These are phyloP conservation scores for Pseudogymnoascus sp. DNA, from an alignment of 2,329 filamentous ascomycete genomes.

Conservation along the genomic window DNA sequence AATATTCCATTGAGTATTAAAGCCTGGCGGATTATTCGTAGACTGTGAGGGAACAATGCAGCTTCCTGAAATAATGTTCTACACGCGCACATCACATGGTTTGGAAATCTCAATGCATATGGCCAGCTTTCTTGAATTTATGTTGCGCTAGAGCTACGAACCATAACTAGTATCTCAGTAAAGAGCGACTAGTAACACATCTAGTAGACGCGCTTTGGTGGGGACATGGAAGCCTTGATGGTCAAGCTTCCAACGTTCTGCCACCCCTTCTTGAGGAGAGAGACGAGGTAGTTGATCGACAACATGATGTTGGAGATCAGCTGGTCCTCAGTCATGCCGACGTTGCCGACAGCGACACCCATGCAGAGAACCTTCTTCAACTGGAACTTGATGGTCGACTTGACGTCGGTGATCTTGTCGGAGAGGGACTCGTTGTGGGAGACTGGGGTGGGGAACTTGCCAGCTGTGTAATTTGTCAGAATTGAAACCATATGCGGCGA, in stretches of 20 bases:
- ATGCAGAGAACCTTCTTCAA: constrained; percentile 99
- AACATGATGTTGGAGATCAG: constrained; percentile 96
- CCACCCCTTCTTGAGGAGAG: constrained; percentile 99
- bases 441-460: constrained; percentile 99
- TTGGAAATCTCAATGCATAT: constrained; percentile 10
- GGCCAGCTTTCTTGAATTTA: constrained; percentile 8
- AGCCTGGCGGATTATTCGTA: neutral
- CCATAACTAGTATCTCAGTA: constrained; percentile 14
- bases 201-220: constrained; percentile 96
- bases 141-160: constrained; percentile 15
- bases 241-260: constrained; percentile 99
- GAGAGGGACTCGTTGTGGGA: constrained; percentile 91
- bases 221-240: constrained; percentile 99
- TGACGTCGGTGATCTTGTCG: constrained; percentile 97
- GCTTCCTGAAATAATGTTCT: neutral
- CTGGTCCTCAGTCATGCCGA: constrained; percentile 94
- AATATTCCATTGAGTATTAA: neutral
- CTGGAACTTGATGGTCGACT: constrained; percentile 99
- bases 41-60: neutral
- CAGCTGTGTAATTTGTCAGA: constrained; percentile 51
- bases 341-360: constrained; percentile 98
- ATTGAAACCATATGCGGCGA: neutral
- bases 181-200: constrained; percentile 20
- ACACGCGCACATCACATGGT: constrained; percentile 3
- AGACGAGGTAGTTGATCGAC: constrained; percentile 99